phyloP scores from a whole-genome alignment of 2,329 filamentous ascomycete genomes.

The Neobulgaria alba region DNA sequence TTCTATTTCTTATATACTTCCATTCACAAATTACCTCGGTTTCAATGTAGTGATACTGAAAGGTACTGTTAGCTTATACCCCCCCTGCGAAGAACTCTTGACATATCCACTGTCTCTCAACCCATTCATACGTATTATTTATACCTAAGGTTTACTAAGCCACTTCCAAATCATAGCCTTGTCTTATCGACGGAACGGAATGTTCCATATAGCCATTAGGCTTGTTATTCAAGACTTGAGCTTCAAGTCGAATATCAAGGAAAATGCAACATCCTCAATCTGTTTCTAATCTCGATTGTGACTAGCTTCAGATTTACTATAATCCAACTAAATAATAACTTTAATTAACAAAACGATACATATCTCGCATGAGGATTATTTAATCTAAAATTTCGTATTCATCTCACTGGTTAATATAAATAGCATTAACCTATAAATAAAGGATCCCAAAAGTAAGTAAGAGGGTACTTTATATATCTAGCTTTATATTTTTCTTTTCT shows the following conservation, averaged over 20 bases:
- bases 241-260: neutral
- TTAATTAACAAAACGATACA: neutral
- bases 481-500: too few species aligned
- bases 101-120: neutral
- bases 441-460: neutral
- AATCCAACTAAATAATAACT: neutral
- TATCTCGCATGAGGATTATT: neutral
- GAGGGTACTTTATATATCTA: neutral
- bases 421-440: neutral
- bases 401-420: neutral
- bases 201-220: neutral
- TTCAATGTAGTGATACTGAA: neutral
- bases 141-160: neutral
- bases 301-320: neutral
- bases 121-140: neutral
- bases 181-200: neutral
- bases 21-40: too few species aligned
- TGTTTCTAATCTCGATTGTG: neutral
- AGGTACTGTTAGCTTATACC: neutral
- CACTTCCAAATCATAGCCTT: neutral
- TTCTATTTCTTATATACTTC: too few species aligned
- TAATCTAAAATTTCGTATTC: neutral
- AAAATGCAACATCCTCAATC: neutral
- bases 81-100: neutral
- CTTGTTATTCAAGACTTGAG: neutral